Base-by-base conservation (phyloP, 441 rosid species). In the Populus tomentosa region DNA sequence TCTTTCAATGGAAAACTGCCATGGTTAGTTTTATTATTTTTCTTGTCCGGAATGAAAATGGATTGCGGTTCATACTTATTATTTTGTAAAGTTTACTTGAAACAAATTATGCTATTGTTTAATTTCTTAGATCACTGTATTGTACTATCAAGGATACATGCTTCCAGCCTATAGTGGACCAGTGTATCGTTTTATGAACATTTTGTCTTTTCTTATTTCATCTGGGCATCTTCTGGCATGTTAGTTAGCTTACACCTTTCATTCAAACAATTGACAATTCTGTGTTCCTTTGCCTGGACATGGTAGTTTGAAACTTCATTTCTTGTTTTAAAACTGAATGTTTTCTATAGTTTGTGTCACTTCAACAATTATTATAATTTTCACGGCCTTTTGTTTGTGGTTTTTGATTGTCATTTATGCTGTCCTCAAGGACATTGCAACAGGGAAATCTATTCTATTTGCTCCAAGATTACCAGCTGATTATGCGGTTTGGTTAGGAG, bases 401-500 rank as follows among this genome's bases (percentile, higher is more conserved):
- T 75, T 72, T 9, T 32, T 70, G 63, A 56, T 67, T 10, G 20
- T 56, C 5, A 1, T 76, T 23, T 64, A 67, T 75, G 74, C 33
- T 20, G 20, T 24, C 36, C 35, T 83, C 67, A 87, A 94, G 99
- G 99, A 95, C 78, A 83, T 95, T 78, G 88, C 81, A 30, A 92
- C 89, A 65, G 97, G 98, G 75, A 85, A 88, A 28, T 89, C 98
- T 72, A 80, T 95, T 75, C 91, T 95, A 53, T 93, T 95, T 80
- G 90, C 86, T 71, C 99, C 99, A 38, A 85, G 97, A 70, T 83
- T 93, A 75, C 90, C 96, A 71, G 86, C 87, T 72, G 94, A 93
- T 40, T 95, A 95, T 83, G 98, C 99, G 75, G 94, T 95, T 64
- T 95, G 98, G 98, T 75, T 92, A 84, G 99, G 98, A 70, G 90